Evolutionary conservation across 1,284 basidiomycete species (phyloP).

Genomic region (Ganoderma resinaceum): DNA sequence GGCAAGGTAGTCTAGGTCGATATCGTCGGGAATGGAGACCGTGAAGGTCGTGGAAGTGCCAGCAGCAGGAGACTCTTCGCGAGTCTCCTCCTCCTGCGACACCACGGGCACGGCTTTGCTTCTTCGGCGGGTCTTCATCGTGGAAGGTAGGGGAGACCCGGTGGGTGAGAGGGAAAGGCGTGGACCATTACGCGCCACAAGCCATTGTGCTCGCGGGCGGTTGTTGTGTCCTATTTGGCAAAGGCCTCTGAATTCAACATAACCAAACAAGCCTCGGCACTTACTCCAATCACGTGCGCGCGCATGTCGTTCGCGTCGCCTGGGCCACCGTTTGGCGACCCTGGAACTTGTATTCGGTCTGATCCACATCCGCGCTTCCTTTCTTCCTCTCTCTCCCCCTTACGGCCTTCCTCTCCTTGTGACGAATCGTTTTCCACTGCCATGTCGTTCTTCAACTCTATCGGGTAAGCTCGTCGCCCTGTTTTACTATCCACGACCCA

Average conservation of each 20-base stretch:
- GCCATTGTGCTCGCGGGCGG: slow-evolving; percentile 24
- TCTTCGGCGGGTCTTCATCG: slow-evolving; percentile 53
- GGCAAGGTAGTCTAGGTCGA: slow-evolving; percentile 65
- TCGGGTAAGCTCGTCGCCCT: slow-evolving; percentile 56
- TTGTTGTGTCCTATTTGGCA: slow-evolving; percentile 38
- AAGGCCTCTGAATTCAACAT: slow-evolving; percentile 37
- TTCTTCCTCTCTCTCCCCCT: background rate
- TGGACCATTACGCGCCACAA: slow-evolving; percentile 24
- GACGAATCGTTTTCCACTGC: background rate
- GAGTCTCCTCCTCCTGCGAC: slow-evolving; percentile 35
- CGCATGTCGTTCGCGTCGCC: slow-evolving; percentile 21
- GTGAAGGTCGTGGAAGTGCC: slow-evolving; percentile 32
- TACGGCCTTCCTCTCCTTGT: background rate
- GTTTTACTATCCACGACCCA: slow-evolving; percentile 17
- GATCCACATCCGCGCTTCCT: background rate
- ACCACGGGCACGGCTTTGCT: slow-evolving; percentile 48
- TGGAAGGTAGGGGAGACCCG: slow-evolving; percentile 30
- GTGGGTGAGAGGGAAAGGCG: slow-evolving; percentile 17
- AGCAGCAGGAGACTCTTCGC: slow-evolving; percentile 34
- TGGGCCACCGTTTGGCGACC: background rate
- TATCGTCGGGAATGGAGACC: slow-evolving; percentile 58
- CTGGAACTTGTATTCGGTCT: slow-evolving; percentile 6
- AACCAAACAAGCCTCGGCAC: slow-evolving; percentile 31
- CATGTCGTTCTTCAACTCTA: slow-evolving; percentile 83
- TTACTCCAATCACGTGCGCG: slow-evolving; percentile 24